These are phyloP conservation scores for Rubroshorea leprosula DNA, from an alignment of 345 rosid species.

Conservation along the genomic window DNA sequence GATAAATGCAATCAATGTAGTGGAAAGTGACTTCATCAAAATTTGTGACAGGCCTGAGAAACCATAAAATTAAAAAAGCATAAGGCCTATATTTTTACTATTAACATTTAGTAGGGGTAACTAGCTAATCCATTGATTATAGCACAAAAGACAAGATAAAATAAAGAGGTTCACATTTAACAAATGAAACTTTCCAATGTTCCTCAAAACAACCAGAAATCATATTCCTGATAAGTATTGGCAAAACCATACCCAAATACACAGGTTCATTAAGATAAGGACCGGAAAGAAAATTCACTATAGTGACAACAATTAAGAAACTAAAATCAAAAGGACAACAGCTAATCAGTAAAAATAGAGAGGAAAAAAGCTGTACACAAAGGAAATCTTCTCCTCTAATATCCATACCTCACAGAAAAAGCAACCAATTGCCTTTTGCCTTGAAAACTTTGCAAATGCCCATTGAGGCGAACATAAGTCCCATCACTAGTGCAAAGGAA, in stretches of 20 bases:
- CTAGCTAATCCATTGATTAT: neutral
- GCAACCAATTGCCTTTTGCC: slow-evolving; percentile 57
- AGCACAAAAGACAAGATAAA: neutral
- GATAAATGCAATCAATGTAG: slow-evolving; percentile 81
- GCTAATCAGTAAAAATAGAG: neutral
- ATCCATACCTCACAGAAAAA: slow-evolving; percentile 69
- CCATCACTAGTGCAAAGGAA: slow-evolving; percentile 44
- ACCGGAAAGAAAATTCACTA: no score
- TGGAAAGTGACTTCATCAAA: slow-evolving; percentile 87
- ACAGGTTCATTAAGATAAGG: neutral
- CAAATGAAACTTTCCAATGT: neutral
- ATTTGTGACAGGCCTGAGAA: slow-evolving; percentile 63
- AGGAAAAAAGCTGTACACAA: neutral
- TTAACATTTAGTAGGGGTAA: neutral
- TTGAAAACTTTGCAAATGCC: slow-evolving; percentile 70
- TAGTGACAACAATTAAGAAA: neutral
- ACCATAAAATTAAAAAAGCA: slow-evolving; percentile 4
- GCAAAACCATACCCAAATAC: neutral
- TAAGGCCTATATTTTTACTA: neutral
- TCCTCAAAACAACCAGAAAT: neutral
- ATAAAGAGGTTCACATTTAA: neutral
- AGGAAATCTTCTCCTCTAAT: neutral
- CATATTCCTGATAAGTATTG: neutral
- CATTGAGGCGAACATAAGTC: slow-evolving; percentile 69
- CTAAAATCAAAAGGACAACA: neutral